These are phyloP conservation scores for Sporothrix curviconia DNA, from an alignment of 2,329 filamentous ascomycete genomes.

Conservation along the genomic window DNA sequence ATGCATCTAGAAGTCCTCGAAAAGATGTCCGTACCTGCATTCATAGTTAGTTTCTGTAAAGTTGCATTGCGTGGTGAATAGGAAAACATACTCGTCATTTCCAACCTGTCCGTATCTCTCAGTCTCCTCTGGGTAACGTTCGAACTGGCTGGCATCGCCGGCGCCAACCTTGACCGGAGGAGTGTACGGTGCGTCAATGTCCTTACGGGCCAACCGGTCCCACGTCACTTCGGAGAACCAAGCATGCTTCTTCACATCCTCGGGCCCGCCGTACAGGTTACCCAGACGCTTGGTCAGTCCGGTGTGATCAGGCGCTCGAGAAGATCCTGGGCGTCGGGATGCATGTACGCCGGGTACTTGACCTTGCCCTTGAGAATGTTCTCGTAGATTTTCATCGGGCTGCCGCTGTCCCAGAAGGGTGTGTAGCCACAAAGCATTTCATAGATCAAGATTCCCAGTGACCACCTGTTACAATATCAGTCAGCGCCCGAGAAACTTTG, in stretches of 20 bases:
- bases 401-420: constrained; percentile 97
- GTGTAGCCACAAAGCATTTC: constrained; percentile 99
- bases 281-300: constrained; percentile 92
- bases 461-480: constrained; percentile 64
- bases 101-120: constrained; percentile 79
- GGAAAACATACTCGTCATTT: constrained; percentile 71
- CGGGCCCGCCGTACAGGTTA: constrained; percentile 83
- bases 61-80: neutral
- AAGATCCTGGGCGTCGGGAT: constrained; percentile 87
- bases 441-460: constrained; percentile 93
- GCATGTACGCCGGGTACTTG: constrained; percentile 94
- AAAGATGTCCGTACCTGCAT: constrained; percentile 63
- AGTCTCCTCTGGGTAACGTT: constrained; percentile 94
- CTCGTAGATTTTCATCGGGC: constrained; percentile 98
- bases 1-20: constrained; percentile 59
- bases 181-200: constrained; percentile 97
- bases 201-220: constrained; percentile 88
- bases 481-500: neutral
- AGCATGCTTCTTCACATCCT: constrained; percentile 88
- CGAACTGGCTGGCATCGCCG: constrained; percentile 94
- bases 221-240: constrained; percentile 99
- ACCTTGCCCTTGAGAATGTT: constrained; percentile 94
- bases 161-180: constrained; percentile 90
- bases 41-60: neutral
- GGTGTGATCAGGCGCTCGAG: constrained; percentile 88